These are phyloP conservation scores for Phialophora expanda DNA, from an alignment of 2,329 filamentous ascomycete species.

Conservation along the genomic window DNA sequence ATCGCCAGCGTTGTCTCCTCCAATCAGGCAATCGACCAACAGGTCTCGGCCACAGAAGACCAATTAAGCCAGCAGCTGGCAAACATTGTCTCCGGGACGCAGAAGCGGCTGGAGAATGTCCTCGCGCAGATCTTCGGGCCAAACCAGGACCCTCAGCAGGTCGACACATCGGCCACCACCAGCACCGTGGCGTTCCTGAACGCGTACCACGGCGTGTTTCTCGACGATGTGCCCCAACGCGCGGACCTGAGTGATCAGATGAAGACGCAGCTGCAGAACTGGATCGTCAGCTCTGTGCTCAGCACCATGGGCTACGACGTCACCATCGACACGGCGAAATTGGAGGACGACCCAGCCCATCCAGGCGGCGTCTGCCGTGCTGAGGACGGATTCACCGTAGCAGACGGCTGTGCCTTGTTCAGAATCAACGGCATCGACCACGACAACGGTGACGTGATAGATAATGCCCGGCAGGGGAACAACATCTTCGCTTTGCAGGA, in stretches of 20 bases:
- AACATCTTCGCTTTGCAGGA: constrained; percentile 25
- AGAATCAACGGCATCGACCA: constrained; percentile 19
- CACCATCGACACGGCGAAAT: constrained; percentile 11
- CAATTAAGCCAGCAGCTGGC: constrained; percentile 16
- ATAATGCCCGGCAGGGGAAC: constrained; percentile 16
- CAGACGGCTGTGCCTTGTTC: constrained; percentile 18
- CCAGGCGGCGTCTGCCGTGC: constrained; percentile 12
- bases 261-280: constrained; percentile 23
- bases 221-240: constrained; percentile 20
- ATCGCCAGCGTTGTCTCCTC: constrained; percentile 13
- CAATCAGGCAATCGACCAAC: constrained; percentile 17
- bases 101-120: constrained; percentile 17
- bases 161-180: neutral
- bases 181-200: constrained; percentile 20
- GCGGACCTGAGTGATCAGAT: constrained; percentile 14
- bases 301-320: constrained; percentile 20
- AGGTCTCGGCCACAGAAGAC: constrained; percentile 18
- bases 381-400: constrained; percentile 17
- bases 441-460: constrained; percentile 19
- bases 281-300: constrained; percentile 24
- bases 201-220: constrained; percentile 14
- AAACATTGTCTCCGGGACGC: constrained; percentile 17
- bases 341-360: neutral
- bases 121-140: constrained; percentile 18
- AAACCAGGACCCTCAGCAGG: constrained; percentile 10